Evolutionary conservation across 2,329 filamentous ascomycete species (phyloP), one percentile per base, ranked within the genome.

Genomic region (Diaporthe capsici): DNA sequence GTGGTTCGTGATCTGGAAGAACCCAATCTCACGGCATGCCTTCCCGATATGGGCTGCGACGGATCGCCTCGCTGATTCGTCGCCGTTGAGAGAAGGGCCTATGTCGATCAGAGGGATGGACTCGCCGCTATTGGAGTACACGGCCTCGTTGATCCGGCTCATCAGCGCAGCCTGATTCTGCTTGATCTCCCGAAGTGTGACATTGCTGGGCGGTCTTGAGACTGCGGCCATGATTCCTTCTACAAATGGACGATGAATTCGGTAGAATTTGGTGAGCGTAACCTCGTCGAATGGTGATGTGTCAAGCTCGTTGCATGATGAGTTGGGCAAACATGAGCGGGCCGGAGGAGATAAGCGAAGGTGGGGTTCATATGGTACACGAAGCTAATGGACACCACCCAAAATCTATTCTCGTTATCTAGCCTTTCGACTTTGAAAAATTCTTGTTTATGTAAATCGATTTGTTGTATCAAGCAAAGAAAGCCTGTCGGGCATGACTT

Each of bases 1-100:
- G 72, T 80, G 79, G 71, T 80, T 77, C 37, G 77, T 78, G 61
- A 81, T 75, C 71, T 82, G 81, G 34, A 82, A 80, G 73, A 82
- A 81, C 17, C 80, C 80, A 12, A 81, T 76, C 2, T 79, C 75
- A 28, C 77, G 74, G 39, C 79, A 75, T 44, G 63, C 65, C 42
- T 60, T 51, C 2, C 71, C 71, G 9, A 72, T 63, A n/a, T 63
- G 57, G 13, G 44, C 71, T 5, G 71, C 71, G 3, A 72, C 44
- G 4, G 31, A 25, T 20, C 13, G 61, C 31, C 42, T 72, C 1
- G 57, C 71, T 3, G 57, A n/a, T 49, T 42, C n/a, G 34, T 39
- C 58, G 20, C 71, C 71, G 44, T 53, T 37, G 71, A 51, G 47
- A 39, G 71, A 72, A n/a, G 71, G 71, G 31, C 71, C 71, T 17